Percentiles rank a stretch among this genome's conserved stretches.
These are phyloP conservation scores for Salix suchowensis DNA, from an alignment of 345 rosid genomes.

Conservation along the genomic window DNA sequence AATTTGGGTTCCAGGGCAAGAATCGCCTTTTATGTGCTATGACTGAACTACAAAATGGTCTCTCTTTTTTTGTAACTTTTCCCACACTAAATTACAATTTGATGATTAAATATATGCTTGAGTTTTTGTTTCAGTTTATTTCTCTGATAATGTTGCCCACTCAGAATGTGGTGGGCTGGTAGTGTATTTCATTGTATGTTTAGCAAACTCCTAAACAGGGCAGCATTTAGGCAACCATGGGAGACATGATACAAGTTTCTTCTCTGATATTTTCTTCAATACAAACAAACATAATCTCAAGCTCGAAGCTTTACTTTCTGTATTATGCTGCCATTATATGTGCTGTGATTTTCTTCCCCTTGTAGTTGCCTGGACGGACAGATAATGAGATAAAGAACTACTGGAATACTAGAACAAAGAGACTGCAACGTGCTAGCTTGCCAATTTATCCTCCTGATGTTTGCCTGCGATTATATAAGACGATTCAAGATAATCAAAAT, in stretches of 20 bases:
- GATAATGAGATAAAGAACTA: conserved; percentile 99
- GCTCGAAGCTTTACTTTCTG: background rate
- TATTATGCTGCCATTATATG: background rate
- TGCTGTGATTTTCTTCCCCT: background rate
- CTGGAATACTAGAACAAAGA: conserved; percentile 97
- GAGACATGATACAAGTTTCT: background rate
- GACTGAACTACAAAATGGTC: background rate
- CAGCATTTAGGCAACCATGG: background rate
- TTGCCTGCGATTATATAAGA: conserved; percentile 52
- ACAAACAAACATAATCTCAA: background rate
- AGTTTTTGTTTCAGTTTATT: background rate
- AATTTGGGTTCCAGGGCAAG: background rate
- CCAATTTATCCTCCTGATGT: conserved; percentile 91
- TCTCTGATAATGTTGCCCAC: background rate
- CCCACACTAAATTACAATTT: background rate
- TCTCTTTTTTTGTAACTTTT: background rate
- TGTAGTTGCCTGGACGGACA: conserved; percentile 93
- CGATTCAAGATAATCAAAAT: conserved; percentile 43
- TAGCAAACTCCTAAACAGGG: background rate
- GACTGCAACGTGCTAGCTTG: conserved; percentile 88
- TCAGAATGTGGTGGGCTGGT: background rate
- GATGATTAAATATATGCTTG: background rate
- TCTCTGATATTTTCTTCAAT: background rate
- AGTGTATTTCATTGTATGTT: background rate
- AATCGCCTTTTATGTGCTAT: background rate